Evolutionary conservation across 2,329 filamentous ascomycete genomes (phyloP).

Genomic region (Grosmannia serpens): DNA sequence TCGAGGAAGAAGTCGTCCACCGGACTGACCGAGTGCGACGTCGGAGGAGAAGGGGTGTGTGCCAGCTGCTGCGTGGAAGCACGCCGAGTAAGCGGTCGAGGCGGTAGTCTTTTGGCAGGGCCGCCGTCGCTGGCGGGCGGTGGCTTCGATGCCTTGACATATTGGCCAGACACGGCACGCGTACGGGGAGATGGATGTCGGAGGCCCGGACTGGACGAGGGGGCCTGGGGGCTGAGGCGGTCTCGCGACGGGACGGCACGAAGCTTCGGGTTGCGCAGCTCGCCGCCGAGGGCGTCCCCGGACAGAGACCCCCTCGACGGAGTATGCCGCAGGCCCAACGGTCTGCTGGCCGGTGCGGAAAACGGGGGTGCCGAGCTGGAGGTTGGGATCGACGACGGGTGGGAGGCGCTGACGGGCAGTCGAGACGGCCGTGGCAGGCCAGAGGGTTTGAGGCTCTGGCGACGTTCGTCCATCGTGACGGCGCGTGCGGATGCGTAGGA

Average conservation of each 20-base stretch:
- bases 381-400: not conserved
- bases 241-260: conserved; percentile 28
- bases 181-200: conserved; percentile 8
- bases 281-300: conserved; percentile 10
- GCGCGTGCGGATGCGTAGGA: not conserved
- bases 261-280: conserved; percentile 28
- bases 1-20: not conserved
- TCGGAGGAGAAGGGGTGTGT: conserved; percentile 1
- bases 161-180: conserved; percentile 12
- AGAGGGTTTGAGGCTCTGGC: not conserved
- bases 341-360: not conserved
- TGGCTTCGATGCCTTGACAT: not conserved
- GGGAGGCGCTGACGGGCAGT: not conserved
- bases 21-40: conserved; percentile 5
- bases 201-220: not conserved
- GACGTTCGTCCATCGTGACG: not conserved
- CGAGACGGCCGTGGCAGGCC: conserved; percentile 3
- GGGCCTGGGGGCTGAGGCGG: conserved; percentile 18
- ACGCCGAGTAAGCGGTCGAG: conserved; percentile 7
- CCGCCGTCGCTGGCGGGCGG: not conserved
- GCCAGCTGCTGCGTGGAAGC: conserved; percentile 7
- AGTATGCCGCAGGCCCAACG: not conserved
- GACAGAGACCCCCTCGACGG: not conserved
- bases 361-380: not conserved
- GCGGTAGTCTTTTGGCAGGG: conserved; percentile 5